Base-by-base conservation (phyloP, 345 rosid genomes). In the Xanthoceras sorbifolium region DNA sequence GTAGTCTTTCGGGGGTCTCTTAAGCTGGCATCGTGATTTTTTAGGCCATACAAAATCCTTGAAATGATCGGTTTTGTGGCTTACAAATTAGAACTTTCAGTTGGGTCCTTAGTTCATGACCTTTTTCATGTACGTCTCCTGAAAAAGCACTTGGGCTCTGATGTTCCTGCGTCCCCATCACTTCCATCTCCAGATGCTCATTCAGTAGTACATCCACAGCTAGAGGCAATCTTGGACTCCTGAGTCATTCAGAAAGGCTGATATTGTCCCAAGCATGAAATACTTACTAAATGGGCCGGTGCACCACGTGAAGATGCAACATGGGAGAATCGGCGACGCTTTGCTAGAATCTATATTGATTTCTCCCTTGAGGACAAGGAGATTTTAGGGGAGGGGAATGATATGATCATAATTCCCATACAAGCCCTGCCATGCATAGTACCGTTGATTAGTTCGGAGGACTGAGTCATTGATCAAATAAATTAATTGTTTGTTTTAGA, bases 321-420 rank as follows among this genome's bases (percentile, higher is more conserved):
- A 1, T 67, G 50, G 28, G 50, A 67, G 7, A 67, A 9, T 67
- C 23, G 9, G 9, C 3, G 71, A 25, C 26, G 52, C 2, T 67
- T 67, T 22, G 28, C 26, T 4, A 36, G 20, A 25, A 22, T 22
- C 6, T 67, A 67, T 8, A 52, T 52, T 1, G 18, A 18, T 12
- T 42, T 67, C 18, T 26, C 36, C 71, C 28, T 67, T 67, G 50
- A 20, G 28, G 26, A 67, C 48, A 67, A 67, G 28, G 71, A 36
- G 15, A 34, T 67, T 18, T 42, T 9, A 34, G 10, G 71, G 7
- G 52, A 4, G 28, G 25, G 71, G 71, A 67, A 10, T 67, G 22
- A 34, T 67, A 65, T 15, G 69, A 9, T 42, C 46, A 42, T 10
- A 0, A 6, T 1, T 9, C 12, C 44, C 11, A 40, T 40, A 9